Base-by-base conservation (phyloP, 441 rosid species). In the Melastoma candidum region DNA sequence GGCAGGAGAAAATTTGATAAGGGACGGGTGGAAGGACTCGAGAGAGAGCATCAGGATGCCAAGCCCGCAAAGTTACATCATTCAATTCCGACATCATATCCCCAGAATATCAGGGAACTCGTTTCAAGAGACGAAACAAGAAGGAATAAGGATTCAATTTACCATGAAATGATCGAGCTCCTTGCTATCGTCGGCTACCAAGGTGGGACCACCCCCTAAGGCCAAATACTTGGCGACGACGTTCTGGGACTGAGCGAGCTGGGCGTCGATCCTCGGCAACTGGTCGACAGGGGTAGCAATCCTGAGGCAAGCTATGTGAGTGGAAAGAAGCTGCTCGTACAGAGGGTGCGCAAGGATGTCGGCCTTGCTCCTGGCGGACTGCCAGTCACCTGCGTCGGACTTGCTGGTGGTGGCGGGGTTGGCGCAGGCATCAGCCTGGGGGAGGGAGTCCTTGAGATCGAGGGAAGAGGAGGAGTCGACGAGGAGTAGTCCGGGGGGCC, bases 381-480 rank as follows among this genome's bases (percentile, higher is more conserved):
- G 59, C 59, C 59, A 55, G 41, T 55, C 24, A 3, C 7, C n/a
- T 3, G 22, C 49, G 7, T 46, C 41, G 59, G 44, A 36, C 13
- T 26, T 12, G 59, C 49, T 48, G 24, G 27, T 13, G 22, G 9
- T 43, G 5, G 25, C 7, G 59, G 44, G 17, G 51, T 56, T 49
- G 48, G 46, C 45, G 48, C 47, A 56, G 43, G 65, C 64, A 8
- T 57, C 65, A 5, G 46, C 67, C 46, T 54, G 52, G 11, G 73
- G 11, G 48, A 77, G 77, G 48, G 74, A 87, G 55, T 90, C 88
- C 63, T 81, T 79, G 58, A 73, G 82, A 56, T 80, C 88, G 41
- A 32, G 41, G 41, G 41, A 32, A 8, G 41, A 32, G 41, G 41
- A 32, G 41, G 41, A 32, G 41, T 32, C 41, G 41, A 32, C 41